Percentiles rank a stretch among this genome's conserved stretches.
Evolutionary conservation across 1,139 yeast species (phyloP).

Genomic region (Nadsonia starkeyi-henricii): DNA sequence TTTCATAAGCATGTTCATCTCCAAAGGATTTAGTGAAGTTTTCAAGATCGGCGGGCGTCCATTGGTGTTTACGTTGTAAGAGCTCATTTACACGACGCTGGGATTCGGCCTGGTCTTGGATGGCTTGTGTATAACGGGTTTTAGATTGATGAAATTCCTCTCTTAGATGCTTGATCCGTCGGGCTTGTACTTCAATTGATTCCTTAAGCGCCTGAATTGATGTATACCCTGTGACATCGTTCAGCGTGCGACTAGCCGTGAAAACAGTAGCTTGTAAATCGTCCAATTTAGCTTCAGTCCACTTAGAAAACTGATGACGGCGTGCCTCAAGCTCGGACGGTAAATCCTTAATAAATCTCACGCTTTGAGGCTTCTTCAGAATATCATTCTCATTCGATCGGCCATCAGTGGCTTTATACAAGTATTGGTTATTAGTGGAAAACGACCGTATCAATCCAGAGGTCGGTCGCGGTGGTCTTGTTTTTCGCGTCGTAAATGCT

Average conservation of each 20-base stretch:
- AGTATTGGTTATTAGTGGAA: too few species aligned
- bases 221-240: conserved; percentile 88
- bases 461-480: too few species aligned
- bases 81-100: conserved; percentile 84
- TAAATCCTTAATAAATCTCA: not conserved
- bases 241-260: conserved; percentile 60
- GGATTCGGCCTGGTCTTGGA: conserved; percentile 49
- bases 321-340: not conserved
- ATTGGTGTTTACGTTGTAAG: conserved; percentile 68
- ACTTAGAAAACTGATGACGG: conserved; percentile 28
- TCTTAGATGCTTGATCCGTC: conserved; percentile 19
- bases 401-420: too few species aligned
- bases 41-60: conserved; percentile 71
- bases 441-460: too few species aligned
- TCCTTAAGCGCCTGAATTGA: conserved; percentile 60
- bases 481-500: too few species aligned
- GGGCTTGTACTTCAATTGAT: conserved; percentile 37
- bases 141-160: conserved; percentile 38
- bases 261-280: conserved; percentile 52
- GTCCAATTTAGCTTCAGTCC: conserved; percentile 41
- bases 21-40: conserved; percentile 69
- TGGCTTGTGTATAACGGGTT: conserved; percentile 43
- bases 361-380: not conserved
- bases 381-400: not conserved
- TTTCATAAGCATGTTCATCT: conserved; percentile 66